Percentiles rank a stretch among this genome's conserved stretches.
Conservation (phyloP, 75 land plant genomes). For the Selaginella tamariscina region DNA sequence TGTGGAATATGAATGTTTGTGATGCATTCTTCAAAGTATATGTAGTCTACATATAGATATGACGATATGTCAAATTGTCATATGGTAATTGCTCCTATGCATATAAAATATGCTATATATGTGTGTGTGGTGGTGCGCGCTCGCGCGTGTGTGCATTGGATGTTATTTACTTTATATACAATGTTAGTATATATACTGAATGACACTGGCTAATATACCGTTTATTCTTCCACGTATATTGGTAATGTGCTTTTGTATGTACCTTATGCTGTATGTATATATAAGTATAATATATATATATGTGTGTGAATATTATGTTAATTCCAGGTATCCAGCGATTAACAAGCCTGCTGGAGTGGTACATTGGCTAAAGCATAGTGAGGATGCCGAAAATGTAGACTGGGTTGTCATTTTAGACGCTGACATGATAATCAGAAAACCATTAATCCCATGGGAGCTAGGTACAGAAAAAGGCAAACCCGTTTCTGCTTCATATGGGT, state of each 20-base stretch:
- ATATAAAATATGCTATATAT: too few relatives aligned
- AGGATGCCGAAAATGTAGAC: constrained; percentile 81
- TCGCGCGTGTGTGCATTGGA: too few relatives aligned
- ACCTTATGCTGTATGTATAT: neutral
- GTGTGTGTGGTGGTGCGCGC: too few relatives aligned
- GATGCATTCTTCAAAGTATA: too few relatives aligned
- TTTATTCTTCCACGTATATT: neutral
- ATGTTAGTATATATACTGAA: too few relatives aligned
- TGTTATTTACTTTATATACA: too few relatives aligned
- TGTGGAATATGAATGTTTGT: too few relatives aligned
- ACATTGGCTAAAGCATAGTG: constrained; percentile 82
- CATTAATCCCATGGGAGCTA: constrained; percentile 87
- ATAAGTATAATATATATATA: neutral
- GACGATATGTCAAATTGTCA: too few relatives aligned
- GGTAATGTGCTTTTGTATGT: neutral
- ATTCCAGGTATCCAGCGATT: constrained; percentile 88
- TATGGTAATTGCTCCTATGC: neutral
- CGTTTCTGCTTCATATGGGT: constrained; percentile 88
- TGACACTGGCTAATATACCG: neutral
- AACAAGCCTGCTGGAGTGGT: constrained; percentile 91
- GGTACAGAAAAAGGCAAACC: constrained; percentile 87
- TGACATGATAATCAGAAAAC: constrained; percentile 75
- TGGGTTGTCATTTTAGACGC: constrained; percentile 97
- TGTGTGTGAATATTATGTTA: neutral
- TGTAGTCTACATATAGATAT: too few relatives aligned